Conservation (phyloP, 495 filamentous ascomycete genomes). For the Aspergillus saccharolyticus region DNA sequence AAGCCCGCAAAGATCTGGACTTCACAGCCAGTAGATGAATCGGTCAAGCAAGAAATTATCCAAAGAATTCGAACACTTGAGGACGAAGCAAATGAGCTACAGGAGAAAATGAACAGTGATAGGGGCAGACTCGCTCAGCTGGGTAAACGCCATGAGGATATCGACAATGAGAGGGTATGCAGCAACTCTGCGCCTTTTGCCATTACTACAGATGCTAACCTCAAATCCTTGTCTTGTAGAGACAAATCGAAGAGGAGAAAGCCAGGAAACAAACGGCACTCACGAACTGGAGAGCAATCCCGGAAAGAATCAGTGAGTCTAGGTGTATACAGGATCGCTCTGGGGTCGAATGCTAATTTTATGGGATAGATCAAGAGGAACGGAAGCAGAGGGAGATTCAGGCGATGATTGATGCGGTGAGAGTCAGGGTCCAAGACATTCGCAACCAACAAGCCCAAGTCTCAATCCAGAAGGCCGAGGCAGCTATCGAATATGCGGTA, state of each 20-base stretch:
- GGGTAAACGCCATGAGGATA: slow-evolving; percentile 10
- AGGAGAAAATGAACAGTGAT: slow-evolving; percentile 27
- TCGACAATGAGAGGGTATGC: slow-evolving; percentile 38
- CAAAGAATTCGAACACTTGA: slow-evolving; percentile 39
- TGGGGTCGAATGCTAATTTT: slow-evolving; percentile 13
- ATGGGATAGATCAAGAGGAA: slow-evolving; percentile 48
- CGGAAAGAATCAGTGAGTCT: slow-evolving; percentile 62
- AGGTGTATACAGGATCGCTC: too few relatives aligned
- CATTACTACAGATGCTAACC: slow-evolving; percentile 16
- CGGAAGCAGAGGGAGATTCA: slow-evolving; percentile 39
- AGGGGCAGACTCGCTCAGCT: slow-evolving; percentile 40
- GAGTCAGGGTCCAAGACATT: slow-evolving; percentile 36
- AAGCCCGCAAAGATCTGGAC: slow-evolving; percentile 62
- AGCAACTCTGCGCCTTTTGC: background rate
- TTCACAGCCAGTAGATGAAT: slow-evolving; percentile 64
- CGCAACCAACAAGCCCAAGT: slow-evolving; percentile 50
- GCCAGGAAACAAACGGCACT: slow-evolving; percentile 53
- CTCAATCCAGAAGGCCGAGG: slow-evolving; percentile 56
- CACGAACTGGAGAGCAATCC: slow-evolving; percentile 59
- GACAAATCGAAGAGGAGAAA: slow-evolving; percentile 49
- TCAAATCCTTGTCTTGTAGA: slow-evolving; percentile 25
- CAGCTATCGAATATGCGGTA: slow-evolving; percentile 62
- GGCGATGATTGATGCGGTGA: slow-evolving; percentile 38
- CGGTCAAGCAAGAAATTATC: slow-evolving; percentile 50
- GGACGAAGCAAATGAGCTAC: slow-evolving; percentile 35